Conservation (phyloP, 2,329 filamentous ascomycete genomes). For the Botryotinia calthae region DNA sequence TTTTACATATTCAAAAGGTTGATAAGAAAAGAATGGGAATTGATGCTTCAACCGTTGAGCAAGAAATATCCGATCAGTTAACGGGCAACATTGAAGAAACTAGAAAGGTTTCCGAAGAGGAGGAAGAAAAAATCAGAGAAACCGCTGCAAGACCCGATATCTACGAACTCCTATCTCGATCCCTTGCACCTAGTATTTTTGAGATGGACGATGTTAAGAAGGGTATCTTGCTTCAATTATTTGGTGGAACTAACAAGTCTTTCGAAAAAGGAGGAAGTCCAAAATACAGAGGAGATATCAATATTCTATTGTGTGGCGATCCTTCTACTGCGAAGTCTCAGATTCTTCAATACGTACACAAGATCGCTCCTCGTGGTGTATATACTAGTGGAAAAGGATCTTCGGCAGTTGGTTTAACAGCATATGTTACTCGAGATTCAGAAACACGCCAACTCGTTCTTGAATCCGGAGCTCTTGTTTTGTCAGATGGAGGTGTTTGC, state of each 20-base stretch:
- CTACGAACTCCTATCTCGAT: conserved; percentile 88
- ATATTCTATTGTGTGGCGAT: conserved; percentile 93
- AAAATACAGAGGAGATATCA: conserved; percentile 95
- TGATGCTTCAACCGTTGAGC: conserved; percentile 82
- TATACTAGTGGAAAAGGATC: conserved; percentile 76
- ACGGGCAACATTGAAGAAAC: conserved; percentile 75
- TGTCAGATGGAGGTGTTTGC: conserved; percentile 73
- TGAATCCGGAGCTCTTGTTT: conserved; percentile 70
- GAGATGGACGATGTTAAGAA: conserved; percentile 99
- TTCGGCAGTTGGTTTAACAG: conserved; percentile 72
- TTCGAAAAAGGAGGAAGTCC: conserved; percentile 96
- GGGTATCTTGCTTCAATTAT: conserved; percentile 92
- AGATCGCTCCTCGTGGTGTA: conserved; percentile 86
- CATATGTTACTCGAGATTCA: conserved; percentile 73
- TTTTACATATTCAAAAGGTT: conserved; percentile 92
- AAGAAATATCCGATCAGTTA: conserved; percentile 62
- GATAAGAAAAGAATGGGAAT: conserved; percentile 93
- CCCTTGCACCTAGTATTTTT: conserved; percentile 90
- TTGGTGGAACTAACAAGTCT: conserved; percentile 96
- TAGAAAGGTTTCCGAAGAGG: conserved; percentile 78
- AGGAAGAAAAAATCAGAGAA: conserved; percentile 82
- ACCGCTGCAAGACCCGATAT: conserved; percentile 80
- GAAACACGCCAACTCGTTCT: conserved; percentile 72
- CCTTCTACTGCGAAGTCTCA: conserved; percentile 97
- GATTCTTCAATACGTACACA: conserved; percentile 90